Evolutionary conservation across 2,329 filamentous ascomycete species (phyloP).

Genomic region (Xylaria sp.): DNA sequence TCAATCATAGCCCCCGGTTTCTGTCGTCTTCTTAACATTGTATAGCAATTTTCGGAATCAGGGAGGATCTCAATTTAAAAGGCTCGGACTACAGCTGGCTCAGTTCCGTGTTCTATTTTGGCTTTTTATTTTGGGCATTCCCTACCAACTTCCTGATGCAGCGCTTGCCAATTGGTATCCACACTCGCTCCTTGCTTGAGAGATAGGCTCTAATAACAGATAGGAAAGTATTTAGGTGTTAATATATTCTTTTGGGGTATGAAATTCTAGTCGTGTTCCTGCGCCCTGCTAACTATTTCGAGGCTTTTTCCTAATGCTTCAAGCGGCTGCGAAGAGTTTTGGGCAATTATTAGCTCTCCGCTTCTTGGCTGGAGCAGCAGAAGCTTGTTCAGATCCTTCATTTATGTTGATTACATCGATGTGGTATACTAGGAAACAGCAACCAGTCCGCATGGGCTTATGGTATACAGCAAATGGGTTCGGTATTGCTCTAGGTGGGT

Average conservation of each 20-base stretch:
- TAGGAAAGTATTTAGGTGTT: slow-evolving; percentile 63
- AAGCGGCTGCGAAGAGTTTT: slow-evolving; percentile 63
- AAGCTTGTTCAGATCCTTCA: slow-evolving; percentile 65
- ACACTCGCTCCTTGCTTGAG: slow-evolving; percentile 36
- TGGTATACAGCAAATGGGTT: slow-evolving; percentile 67
- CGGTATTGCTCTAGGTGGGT: slow-evolving; percentile 65
- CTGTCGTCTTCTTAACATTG: slow-evolving; percentile 10
- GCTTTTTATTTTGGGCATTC: slow-evolving; percentile 64
- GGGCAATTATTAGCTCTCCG: slow-evolving; percentile 62
- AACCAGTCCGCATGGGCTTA: slow-evolving; percentile 65
- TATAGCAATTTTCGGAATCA: slow-evolving; percentile 66
- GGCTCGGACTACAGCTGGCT: slow-evolving; percentile 67
- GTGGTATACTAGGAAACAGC: slow-evolving; percentile 68
- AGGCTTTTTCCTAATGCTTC: slow-evolving; percentile 62
- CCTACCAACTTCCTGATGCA: slow-evolving; percentile 66
- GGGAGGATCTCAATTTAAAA: slow-evolving; percentile 64
- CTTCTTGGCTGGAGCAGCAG: slow-evolving; percentile 64
- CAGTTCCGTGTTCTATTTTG: slow-evolving; percentile 66
- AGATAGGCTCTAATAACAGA: slow-evolving; percentile 41
- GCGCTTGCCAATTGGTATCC: slow-evolving; percentile 61
- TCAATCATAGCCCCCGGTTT: neutral
- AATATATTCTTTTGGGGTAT: slow-evolving; percentile 57
- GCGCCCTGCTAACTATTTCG: neutral
- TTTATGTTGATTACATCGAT: slow-evolving; percentile 70
- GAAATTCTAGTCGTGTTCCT: neutral